Percentiles rank a stretch among this genome's conserved stretches.
These are phyloP conservation scores for Dovyalis caffra DNA, from an alignment of 345 rosid genomes.

Conservation along the genomic window DNA sequence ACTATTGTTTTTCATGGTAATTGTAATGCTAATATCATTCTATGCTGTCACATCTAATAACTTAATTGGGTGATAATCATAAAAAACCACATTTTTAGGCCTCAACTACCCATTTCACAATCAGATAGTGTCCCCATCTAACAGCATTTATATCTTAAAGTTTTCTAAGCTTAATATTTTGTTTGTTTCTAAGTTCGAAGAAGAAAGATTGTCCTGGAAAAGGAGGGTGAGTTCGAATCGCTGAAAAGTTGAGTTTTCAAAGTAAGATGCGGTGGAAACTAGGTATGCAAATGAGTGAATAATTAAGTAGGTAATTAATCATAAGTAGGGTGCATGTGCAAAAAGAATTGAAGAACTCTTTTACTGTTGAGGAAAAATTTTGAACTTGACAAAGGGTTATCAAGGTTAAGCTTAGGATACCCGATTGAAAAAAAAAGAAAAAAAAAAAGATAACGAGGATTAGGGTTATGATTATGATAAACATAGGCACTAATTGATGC, in stretches of 20 bases:
- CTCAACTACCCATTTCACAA: not conserved
- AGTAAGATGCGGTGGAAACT: not conserved
- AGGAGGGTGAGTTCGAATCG: no score
- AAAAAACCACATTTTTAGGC: not conserved
- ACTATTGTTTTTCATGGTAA: no score
- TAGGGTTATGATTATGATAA: constrained; percentile 23
- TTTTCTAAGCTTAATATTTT: not conserved
- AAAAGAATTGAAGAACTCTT: not conserved
- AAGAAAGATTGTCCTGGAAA: not conserved
- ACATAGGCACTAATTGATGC: constrained; percentile 30
- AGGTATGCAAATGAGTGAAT: not conserved
- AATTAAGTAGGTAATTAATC: not conserved
- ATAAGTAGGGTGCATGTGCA: constrained; percentile 11
- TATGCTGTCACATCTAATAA: not conserved
- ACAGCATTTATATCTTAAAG: not conserved
- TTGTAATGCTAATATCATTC: no score
- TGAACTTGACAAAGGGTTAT: not conserved
- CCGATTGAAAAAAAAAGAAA: not conserved
- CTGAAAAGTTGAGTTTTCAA: no score
- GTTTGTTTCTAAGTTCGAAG: no score
- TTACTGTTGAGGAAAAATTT: no score
- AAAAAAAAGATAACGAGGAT: constrained; percentile 2
- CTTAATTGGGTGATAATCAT: not conserved
- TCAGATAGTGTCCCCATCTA: not conserved
- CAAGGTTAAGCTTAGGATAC: constrained; percentile 26